These are phyloP conservation scores for Eragrostis nindensis DNA, from an alignment of 176 grass and related monocot genomes.

Conservation along the genomic window DNA sequence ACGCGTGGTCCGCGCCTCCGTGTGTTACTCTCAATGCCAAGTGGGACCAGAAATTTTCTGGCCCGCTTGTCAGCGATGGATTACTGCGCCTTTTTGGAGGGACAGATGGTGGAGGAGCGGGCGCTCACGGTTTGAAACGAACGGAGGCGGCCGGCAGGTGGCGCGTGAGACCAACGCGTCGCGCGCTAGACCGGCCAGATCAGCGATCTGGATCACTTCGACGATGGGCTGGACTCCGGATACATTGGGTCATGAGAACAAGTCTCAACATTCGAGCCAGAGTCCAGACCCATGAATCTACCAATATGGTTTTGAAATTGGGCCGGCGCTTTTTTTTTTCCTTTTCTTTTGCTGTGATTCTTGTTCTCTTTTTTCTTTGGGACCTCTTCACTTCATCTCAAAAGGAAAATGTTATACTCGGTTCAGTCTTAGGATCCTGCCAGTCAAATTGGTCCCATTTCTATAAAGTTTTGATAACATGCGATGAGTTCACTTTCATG, in stretches of 20 bases:
- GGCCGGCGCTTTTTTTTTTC: too few relatives aligned
- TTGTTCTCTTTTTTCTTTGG: too few relatives aligned
- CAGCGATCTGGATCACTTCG: background rate
- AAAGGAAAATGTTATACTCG: too few relatives aligned
- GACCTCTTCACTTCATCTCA: too few relatives aligned
- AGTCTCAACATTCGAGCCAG: background rate
- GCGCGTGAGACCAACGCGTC: background rate
- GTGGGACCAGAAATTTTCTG: background rate
- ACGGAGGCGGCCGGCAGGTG: background rate
- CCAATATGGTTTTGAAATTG: too few relatives aligned
- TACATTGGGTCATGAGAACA: background rate
- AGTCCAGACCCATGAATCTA: too few relatives aligned
- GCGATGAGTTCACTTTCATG: too few relatives aligned
- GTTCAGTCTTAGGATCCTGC: too few relatives aligned
- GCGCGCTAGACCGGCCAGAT: background rate
- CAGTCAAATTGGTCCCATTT: too few relatives aligned
- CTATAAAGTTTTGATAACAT: too few relatives aligned
- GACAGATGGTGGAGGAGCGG: background rate
- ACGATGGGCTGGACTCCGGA: background rate
- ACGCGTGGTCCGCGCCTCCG: background rate
- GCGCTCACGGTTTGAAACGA: slow-evolving; percentile 34
- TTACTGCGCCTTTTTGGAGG: too few relatives aligned
- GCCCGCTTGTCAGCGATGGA: background rate
- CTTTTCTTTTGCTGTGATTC: too few relatives aligned
- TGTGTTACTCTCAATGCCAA: rapidly evolving